Conservation (phyloP, 805 yeast genomes). For the Sugiyamaella chiloensis region DNA sequence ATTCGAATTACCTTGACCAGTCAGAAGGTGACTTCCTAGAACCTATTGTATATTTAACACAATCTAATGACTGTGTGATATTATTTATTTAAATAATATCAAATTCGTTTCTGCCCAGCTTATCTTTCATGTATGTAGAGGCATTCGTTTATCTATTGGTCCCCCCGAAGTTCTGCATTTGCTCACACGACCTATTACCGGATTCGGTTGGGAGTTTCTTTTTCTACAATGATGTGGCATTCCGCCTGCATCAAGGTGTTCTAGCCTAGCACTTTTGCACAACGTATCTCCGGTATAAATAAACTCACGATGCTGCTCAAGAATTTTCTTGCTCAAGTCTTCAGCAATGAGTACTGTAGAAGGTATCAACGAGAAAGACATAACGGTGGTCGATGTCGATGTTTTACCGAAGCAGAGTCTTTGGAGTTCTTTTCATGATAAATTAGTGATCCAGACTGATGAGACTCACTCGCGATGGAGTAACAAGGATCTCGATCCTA, state of each 20-base stretch:
- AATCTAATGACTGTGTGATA: not conserved
- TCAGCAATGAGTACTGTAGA: not conserved
- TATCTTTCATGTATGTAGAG: not conserved
- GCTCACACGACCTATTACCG: not conserved
- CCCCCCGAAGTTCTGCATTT: not conserved
- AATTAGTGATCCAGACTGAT: not conserved
- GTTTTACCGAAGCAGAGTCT: not conserved
- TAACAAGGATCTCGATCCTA: slow-evolving; percentile 19
- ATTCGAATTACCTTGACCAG: no score
- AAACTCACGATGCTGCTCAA: not conserved
- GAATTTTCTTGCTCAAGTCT: not conserved
- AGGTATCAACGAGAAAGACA: not conserved
- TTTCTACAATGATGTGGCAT: not conserved
- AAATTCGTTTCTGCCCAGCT: not conserved
- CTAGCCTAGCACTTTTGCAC: not conserved
- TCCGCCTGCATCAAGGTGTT: not conserved
- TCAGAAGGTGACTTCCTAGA: no score
- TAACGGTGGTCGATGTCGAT: not conserved
- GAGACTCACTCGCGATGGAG: slow-evolving; percentile 12
- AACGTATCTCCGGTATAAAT: not conserved
- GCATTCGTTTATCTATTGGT: not conserved
- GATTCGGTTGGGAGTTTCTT: not conserved
- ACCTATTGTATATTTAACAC: not conserved
- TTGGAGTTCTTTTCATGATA: not conserved
- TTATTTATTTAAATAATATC: no score